Conservation (phyloP, 139 green algal genomes). For the Chlorokybus atmophyticus region DNA sequence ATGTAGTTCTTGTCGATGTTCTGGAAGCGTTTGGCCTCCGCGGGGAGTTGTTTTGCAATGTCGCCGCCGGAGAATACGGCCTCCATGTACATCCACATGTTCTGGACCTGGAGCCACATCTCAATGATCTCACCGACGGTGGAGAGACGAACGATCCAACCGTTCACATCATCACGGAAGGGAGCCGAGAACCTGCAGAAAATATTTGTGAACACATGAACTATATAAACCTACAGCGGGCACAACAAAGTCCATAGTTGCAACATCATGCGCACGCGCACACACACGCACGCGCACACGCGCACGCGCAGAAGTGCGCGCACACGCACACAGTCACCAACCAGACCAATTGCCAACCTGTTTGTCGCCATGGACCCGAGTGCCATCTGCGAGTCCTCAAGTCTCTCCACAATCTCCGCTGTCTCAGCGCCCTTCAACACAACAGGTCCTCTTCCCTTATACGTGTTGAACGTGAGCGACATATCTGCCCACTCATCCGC, state of each 20-base stretch:
- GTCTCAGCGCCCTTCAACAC: slow-evolving; percentile 77
- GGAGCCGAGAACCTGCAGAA: slow-evolving; percentile 68
- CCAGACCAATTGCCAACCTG: slow-evolving; percentile 24
- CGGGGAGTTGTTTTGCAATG: slow-evolving; percentile 90
- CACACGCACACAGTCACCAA: neutral
- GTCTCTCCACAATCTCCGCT: slow-evolving; percentile 80
- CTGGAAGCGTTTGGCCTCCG: slow-evolving; percentile 86
- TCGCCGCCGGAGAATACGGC: slow-evolving; percentile 85
- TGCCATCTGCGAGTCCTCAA: slow-evolving; percentile 90
- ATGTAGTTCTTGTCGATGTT: slow-evolving; percentile 95
- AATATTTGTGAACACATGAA: no score
- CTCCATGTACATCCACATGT: slow-evolving; percentile 95
- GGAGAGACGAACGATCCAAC: slow-evolving; percentile 61
- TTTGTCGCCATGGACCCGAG: slow-evolving; percentile 82
- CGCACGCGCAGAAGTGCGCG: slow-evolving; percentile 3
- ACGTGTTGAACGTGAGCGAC: slow-evolving; percentile 61
- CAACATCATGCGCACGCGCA: no score
- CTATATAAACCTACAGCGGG: no score
- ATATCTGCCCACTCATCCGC: slow-evolving; percentile 46
- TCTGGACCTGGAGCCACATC: slow-evolving; percentile 84
- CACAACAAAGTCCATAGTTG: no score
- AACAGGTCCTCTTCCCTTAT: slow-evolving; percentile 76
- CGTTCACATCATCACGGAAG: slow-evolving; percentile 67
- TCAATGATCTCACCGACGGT: slow-evolving; percentile 83
- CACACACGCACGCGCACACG: neutral